phyloP scores from a whole-genome alignment of 1,139 yeast genomes.

The Taphrina communis region DNA sequence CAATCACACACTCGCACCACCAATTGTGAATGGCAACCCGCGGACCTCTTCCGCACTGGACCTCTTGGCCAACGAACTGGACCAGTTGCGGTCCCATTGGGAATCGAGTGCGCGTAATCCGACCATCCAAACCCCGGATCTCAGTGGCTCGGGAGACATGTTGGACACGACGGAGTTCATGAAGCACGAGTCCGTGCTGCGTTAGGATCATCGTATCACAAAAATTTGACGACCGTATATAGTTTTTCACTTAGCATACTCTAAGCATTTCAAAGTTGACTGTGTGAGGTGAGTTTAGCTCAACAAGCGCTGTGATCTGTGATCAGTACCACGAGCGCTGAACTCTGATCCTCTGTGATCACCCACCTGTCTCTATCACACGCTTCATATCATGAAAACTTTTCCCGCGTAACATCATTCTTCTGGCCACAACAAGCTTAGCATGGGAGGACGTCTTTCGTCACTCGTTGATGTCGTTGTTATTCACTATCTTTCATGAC shows the following conservation, averaged over 20 bases:
- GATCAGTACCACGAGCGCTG: too few species aligned
- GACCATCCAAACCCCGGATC: conserved; percentile 1
- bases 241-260: background rate
- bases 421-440: too few species aligned
- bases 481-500: too few species aligned
- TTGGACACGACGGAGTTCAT: background rate
- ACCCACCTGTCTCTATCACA: too few species aligned
- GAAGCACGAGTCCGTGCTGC: conserved; percentile 1
- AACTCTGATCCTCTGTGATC: too few species aligned
- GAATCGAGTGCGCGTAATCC: conserved; percentile 13
- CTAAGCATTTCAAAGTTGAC: background rate
- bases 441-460: too few species aligned
- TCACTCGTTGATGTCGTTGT: too few species aligned
- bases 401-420: too few species aligned
- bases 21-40: background rate
- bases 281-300: too few species aligned
- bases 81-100: conserved; percentile 41
- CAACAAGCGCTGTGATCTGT: too few species aligned
- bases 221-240: background rate
- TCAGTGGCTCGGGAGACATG: background rate
- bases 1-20: conserved; percentile 18
- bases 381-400: too few species aligned
- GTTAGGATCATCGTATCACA: too few species aligned
- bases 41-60: conserved; percentile 40
- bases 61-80: conserved; percentile 41